Evolutionary conservation across 2,329 filamentous ascomycete species (phyloP), one percentile per base, ranked within the genome.

Genomic region (Dactylellina leptospora): DNA sequence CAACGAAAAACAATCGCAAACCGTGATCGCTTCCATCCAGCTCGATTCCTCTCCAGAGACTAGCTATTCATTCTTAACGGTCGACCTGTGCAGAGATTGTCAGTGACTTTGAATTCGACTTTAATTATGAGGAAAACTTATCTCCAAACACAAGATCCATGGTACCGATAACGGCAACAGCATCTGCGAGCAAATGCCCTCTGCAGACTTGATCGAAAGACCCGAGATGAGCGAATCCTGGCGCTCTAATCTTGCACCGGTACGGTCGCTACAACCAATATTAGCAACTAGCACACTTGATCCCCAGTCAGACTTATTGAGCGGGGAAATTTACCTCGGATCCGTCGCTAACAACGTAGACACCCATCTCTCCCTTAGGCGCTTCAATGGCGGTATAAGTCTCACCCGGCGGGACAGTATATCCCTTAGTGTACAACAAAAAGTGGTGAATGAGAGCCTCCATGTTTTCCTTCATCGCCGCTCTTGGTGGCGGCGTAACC

Each of bases 391-490:
- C 93, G 48, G 90, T 93, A 85, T 99, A 99, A 4, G 95, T 99
- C 85, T 99, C 95, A 74, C 95, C 96, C 5, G 96, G 95, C 44
- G 95, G 95, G 2, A 99, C 95, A 45, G 92, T 87, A 82, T 99
- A 99, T 70, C 95, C 95, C 86, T 99, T 99, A 81, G 93, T 97
- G 85, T 93, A 99, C 59, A 99, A 88, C 76, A 99, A 83, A 86
- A 99, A 99, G 85, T 99, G 95, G 84, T 99, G 95, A 80, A 99
- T 99, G 44, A 99, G 87, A 38, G 95, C 93, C 84, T 99, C 95
- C 96, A 99, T 99, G 85, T 99, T 99, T 87, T 99, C 95, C 87
- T 99, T 99, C 95, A 99, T 99, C 78, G 95, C 95, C 45, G 91
- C 85, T 79, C 95, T 89, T n/a, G 95, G 96, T 74, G 95, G 95